These are phyloP conservation scores for Spathaspora sp. DNA, from an alignment of 1,139 yeast genomes.

Conservation along the genomic window DNA sequence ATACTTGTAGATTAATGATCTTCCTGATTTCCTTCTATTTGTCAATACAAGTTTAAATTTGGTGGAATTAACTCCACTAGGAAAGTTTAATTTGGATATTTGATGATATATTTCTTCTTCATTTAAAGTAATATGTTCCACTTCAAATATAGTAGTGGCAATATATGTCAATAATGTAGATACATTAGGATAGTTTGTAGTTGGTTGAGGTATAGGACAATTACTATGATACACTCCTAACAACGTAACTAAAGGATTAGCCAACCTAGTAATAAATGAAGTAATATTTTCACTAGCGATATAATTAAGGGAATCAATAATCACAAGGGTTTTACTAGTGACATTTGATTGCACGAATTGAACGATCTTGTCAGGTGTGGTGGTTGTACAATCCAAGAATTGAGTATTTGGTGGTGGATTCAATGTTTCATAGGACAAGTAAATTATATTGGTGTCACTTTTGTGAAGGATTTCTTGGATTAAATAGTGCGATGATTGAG, in stretches of 20 bases:
- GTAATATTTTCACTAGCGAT: conserved; percentile 49
- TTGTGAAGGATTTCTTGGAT: conserved; percentile 56
- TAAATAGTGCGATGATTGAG: conserved; percentile 62
- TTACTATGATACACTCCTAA: conserved; percentile 64
- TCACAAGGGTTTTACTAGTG: conserved; percentile 32
- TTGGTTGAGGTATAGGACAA: conserved; percentile 30
- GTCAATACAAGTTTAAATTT: conserved; percentile 52
- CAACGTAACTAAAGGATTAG: conserved; percentile 54
- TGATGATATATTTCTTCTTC: conserved; percentile 51
- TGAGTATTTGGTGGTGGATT: conserved; percentile 50
- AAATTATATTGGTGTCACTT: conserved; percentile 34
- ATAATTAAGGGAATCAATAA: conserved; percentile 72
- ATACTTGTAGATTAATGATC: conserved; percentile 61
- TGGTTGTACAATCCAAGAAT: conserved; percentile 49
- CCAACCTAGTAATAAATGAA: conserved; percentile 52
- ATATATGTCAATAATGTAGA: conserved; percentile 55
- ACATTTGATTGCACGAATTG: conserved; percentile 6
- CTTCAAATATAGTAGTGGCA: conserved; percentile 68
- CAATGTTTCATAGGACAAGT: conserved; percentile 63
- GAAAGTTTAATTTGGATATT: conserved; percentile 46
- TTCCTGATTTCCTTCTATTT: conserved; percentile 81
- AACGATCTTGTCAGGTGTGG: conserved; percentile 3
- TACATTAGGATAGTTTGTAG: conserved; percentile 50
- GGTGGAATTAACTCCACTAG: conserved; percentile 48
- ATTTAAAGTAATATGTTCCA: conserved; percentile 26